These are phyloP conservation scores for Dactylellina sp. DNA, from an alignment of 2,329 filamentous ascomycete genomes.

Conservation along the genomic window DNA sequence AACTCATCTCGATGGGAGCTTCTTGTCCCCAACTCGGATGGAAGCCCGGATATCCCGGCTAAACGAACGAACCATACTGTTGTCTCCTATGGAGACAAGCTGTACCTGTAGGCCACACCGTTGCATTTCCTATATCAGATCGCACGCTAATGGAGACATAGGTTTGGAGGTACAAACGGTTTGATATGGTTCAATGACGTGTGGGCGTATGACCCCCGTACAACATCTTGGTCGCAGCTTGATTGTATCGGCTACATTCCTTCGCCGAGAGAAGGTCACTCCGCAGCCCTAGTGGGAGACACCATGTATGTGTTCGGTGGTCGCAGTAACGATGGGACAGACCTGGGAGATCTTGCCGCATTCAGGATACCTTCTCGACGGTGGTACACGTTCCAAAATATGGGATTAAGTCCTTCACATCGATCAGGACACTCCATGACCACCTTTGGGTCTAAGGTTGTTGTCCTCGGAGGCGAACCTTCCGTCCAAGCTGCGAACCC, in stretches of 20 bases:
- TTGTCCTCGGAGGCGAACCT: conserved; percentile 92
- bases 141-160: conserved; percentile 62
- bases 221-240: conserved; percentile 85
- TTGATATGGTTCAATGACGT: conserved; percentile 99
- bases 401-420: conserved; percentile 94
- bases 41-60: conserved; percentile 78
- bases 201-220: conserved; percentile 89
- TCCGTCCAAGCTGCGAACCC: conserved; percentile 85
- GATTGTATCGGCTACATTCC: conserved; percentile 99
- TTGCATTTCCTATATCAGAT: conserved; percentile 33
- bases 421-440: conserved; percentile 98
- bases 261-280: conserved; percentile 90
- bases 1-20: conserved; percentile 94
- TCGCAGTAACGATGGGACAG: conserved; percentile 89
- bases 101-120: conserved; percentile 78
- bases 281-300: conserved; percentile 91
- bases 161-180: conserved; percentile 97
- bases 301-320: conserved; percentile 99
- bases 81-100: conserved; percentile 89
- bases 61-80: conserved; percentile 95
- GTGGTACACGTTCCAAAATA: conserved; percentile 99
- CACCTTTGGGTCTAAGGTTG: conserved; percentile 87
- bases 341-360: conserved; percentile 91
- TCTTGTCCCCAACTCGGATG: conserved; percentile 79
- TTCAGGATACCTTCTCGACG: conserved; percentile 83